Base-by-base conservation (phyloP, 495 filamentous ascomycete species). In the Penicillium soppii region DNA sequence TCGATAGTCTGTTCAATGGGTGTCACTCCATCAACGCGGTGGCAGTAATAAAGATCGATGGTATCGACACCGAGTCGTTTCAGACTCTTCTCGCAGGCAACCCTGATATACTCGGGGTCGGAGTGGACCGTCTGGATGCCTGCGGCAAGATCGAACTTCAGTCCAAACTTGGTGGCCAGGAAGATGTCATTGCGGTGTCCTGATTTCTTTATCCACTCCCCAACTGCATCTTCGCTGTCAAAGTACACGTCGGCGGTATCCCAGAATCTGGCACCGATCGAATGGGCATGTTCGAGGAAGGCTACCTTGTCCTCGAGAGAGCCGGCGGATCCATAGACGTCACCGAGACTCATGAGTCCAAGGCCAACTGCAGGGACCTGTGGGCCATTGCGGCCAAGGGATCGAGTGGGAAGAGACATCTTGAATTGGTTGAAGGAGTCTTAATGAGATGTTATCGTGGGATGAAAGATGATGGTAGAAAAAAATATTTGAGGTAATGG, bases 11-110 rank as follows among this genome's bases (percentile, higher is more conserved):
- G 86, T 76, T 51, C 72, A 52, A 82, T 69, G 2, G 78, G 79
- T 0, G 72, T 75, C 19, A 64, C 61, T 2, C 42, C 42, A 54
- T 76, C 71, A 33, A 69, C 59, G 0, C 61, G 66, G 47, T 68
- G 69, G 39, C 68, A 72, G 57, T 87, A 87, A 47, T 80, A 85
- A 12, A 89, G 65, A 53, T 89, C 85, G 47, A 88, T 77, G 3
- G 23, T 78, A 2, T 77, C 71, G 0, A 77, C 65, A 0, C 73
- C 76, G 3, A 88, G 70, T 7, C 77, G 55, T 47, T 77, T 60
- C 36, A 86, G 57, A 30, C 78, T 82, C 52, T 67, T 71, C 48
- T 78, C 75, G 61, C 77, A 81, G 9, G 76, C 73, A 37, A 61
- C 15, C 22, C 73, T 68, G 29, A 78, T 71, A 47, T 84, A 81